Evolutionary conservation across 179 eudicot species (phyloP), one percentile per base, ranked within the genome.

Genomic region (Drosera spatulata): DNA sequence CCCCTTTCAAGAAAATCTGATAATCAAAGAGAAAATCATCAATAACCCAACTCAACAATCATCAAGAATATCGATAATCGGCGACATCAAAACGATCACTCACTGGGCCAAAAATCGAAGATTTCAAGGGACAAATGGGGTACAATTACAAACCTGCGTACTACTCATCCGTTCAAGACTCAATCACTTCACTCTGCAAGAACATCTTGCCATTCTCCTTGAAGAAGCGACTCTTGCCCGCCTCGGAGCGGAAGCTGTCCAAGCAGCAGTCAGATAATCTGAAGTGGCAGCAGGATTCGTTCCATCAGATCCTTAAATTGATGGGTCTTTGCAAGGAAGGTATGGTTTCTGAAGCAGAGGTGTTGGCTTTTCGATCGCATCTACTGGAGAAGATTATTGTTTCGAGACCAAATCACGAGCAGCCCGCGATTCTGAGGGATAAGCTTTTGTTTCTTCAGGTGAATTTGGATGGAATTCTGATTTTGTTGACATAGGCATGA

Each of bases 211-310:
- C 96, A 0, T 88, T 91, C 63, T 75, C 95, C 69, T 79, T 82
- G 54, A 89, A 84, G 75, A 85, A 82, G 69, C 73, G 73, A 38
- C 64, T 81, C 52, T 41, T 88, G 4, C 71, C 76, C 0, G 91
- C 89, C 0, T 77, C 98, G 0, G 98, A 91, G 67, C 81, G 69
- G 46, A 77, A 71, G 70, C 75, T 82, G 2, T 82, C 86, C 7
- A 80, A 88, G 68, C 87, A 73, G 67, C 96, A 91, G 41, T 77
- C 91, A 3, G 98, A 88, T 63, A 80, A 82, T 55, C 76, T 91
- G 39, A 91, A 91, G 62, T 91, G 98, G 96, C 98, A 91, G 79
- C 98, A 91, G 39, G 84, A 86, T 6, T 82, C 84, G 4, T 91
- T 77, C 71, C 98, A 91, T 56, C 87, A 84, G 60, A 88, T 91